Conservation (phyloP, 441 rosid species). For the Euphorbia celastroides region DNA sequence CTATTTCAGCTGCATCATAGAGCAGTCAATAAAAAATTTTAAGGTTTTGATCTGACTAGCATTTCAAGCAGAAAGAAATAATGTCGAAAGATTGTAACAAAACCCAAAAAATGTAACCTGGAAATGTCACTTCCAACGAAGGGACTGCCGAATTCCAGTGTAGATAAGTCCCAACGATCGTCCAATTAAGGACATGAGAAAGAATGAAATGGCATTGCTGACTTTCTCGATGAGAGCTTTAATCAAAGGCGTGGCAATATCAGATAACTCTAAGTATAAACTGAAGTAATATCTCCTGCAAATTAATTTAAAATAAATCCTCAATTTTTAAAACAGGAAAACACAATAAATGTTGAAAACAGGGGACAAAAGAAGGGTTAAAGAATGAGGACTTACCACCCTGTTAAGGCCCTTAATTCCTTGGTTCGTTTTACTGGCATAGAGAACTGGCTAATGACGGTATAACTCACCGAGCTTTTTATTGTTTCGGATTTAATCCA, state of each 20-base stretch:
- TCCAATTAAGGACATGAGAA: conserved; percentile 78
- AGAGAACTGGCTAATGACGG: conserved; percentile 47
- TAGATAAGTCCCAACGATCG: conserved; percentile 84
- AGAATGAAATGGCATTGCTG: conserved; percentile 76
- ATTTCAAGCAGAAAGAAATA: conserved; percentile 11
- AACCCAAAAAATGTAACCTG: conserved; percentile 17
- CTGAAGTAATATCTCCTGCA: conserved; percentile 86
- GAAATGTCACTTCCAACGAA: conserved; percentile 67
- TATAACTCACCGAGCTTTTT: conserved; percentile 32
- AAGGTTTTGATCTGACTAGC: conserved; percentile 13
- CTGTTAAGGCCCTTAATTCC: conserved; percentile 78
- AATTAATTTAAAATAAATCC: conserved; percentile 1
- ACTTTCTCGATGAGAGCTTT: conserved; percentile 61
- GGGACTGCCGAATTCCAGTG: conserved; percentile 88
- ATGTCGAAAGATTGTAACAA: conserved; percentile 17
- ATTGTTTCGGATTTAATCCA: conserved; percentile 31
- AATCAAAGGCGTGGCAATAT: conserved; percentile 70
- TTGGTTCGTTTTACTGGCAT: conserved; percentile 79
- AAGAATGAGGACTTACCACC: conserved; percentile 60
- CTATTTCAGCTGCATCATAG: conserved; percentile 1
- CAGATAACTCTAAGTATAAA: conserved; percentile 77
- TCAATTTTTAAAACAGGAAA: not conserved
- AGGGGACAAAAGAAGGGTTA: conserved; percentile 6
- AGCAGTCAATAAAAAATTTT: conserved; percentile 7
- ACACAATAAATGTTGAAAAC: not conserved